A percentile compares a stretch with the other conserved stretches of the same genome.
Evolutionary conservation across 1,284 basidiomycete genomes (phyloP).

Genomic region (Microbotryum saponariae): DNA sequence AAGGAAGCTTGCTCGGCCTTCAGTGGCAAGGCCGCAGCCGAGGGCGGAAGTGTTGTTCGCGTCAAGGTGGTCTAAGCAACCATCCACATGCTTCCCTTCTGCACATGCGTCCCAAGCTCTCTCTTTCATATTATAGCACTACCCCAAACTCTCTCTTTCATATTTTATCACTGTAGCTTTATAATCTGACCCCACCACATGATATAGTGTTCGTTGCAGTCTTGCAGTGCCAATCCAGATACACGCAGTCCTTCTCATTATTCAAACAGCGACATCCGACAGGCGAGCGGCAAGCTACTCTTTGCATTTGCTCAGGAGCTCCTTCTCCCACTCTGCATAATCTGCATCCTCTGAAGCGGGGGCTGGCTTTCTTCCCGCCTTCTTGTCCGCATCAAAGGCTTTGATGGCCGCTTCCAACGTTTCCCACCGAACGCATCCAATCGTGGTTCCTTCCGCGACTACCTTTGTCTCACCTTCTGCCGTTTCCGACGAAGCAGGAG

Average conservation of each 20-base stretch:
- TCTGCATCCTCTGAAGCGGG: constrained; percentile 14
- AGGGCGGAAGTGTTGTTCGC: constrained; percentile 9
- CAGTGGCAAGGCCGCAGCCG: constrained; percentile 3
- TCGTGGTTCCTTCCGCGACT: background rate
- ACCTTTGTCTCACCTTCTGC: background rate
- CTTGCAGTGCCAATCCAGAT: too few relatives aligned
- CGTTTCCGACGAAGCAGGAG: background rate
- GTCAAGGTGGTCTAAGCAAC: constrained; percentile 12
- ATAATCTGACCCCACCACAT: too few relatives aligned
- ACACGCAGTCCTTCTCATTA: too few relatives aligned
- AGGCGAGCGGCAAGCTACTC: background rate
- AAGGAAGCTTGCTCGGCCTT: constrained; percentile 27
- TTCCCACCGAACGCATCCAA: constrained; percentile 35
- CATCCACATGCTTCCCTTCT: too few relatives aligned
- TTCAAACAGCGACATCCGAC: too few relatives aligned
- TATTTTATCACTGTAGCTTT: too few relatives aligned
- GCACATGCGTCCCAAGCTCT: too few relatives aligned
- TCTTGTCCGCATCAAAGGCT: constrained; percentile 17
- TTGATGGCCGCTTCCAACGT: constrained; percentile 32
- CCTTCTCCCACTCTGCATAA: constrained; percentile 56
- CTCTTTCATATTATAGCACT: too few relatives aligned
- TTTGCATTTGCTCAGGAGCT: constrained; percentile 51
- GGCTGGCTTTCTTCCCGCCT: constrained; percentile 33
- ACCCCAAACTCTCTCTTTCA: too few relatives aligned
- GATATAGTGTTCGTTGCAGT: too few relatives aligned